Evolutionary conservation across 2,329 filamentous ascomycete genomes (phyloP), one percentile per base, ranked within the genome.

Genomic region (Calonectria honghensis): DNA sequence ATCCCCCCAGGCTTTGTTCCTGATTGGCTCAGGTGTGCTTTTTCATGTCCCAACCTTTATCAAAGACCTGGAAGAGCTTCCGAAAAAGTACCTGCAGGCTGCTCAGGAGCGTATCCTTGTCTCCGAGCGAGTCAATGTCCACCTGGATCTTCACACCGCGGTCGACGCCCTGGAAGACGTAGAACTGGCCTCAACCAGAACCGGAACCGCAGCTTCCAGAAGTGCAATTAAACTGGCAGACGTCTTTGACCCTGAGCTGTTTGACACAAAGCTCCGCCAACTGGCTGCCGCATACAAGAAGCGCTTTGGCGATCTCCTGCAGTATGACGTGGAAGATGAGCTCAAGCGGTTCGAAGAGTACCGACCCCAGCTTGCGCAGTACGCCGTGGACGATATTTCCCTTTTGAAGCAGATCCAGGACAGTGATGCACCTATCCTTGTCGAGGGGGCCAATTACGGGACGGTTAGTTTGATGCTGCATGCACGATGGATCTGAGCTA

Each of bases 121-220:
- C 82, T 90, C 88, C 74, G 90, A 92, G 80, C 86, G 91, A 61
- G 90, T 89, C 75, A 90, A 92, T 80, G 87, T 93, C 70, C 89
- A 92, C 79, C 89, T 93, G 72, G 89, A 92, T 79, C 85, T 93
- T 52, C 92, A 93, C 83, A 88, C 90, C 76, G 85, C 90, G 75
- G 91, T 94, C n/a, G 93, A 94, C 77, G 92, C 93, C 1, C 86
- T 94, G 10, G 92, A 94, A 81, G 91, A 91, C 81, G 79, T 82
- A 37, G 86, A 88, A 76, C 83, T 89, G 6, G 86, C 86, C 7
- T 52, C 59, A n/a, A 45, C 59, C 6, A 69, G 73, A 41, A 80
- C 83, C 54, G 81, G 81, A 41, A 83, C 81, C 4, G 50, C 75
- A 61, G 75, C 79, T 11, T 72, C 90, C 16, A 86, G 93, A 76